Base-by-base conservation (phyloP, 2,329 filamentous ascomycete species). In the Erysiphe pulchra region DNA sequence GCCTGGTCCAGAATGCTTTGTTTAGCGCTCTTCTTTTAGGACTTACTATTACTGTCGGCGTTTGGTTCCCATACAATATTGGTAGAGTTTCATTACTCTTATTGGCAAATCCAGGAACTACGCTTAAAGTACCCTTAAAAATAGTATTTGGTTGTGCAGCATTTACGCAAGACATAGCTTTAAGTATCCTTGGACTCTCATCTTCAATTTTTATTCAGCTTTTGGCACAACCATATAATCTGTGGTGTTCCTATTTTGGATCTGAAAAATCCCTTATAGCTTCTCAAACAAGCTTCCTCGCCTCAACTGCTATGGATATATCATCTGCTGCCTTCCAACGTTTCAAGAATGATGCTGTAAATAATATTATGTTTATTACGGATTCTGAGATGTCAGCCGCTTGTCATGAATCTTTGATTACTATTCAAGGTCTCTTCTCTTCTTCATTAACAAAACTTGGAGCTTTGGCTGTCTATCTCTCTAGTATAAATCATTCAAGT, bases 21-120 rank as follows among this genome's bases (percentile, higher is more conserved):
- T 98, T 98, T 61, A 93, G 87, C 58, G 79, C 81, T 8, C 78
- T 95, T 41, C 69, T 98, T 28, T 84, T 98, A 13, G 80, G 82
- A 1, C 73, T 87, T 45, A 92, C 86, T 13, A 75, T 98, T 38
- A 78, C 84, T 45, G 65, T 80, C 48, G 87, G 85, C 45, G 75
- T 95, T 40, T 93, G 90, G 64, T 63, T 93, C 45, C 90, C 90
- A 0, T 98, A 95, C 62, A 79, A 94, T 46, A 77, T 85, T 56
- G 90, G 90, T 13, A 86, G 92, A 51, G 66, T 92, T 24, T 75
- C 82, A 4, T 68, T 95, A 39, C 77, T 87, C 57, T 66, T 86
- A 44, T 59, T 87, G 20, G 83, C 81, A 12, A 84, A 85, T 52
- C 87, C 87, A 2, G 64, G 83, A 34, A 65, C 69, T n/a, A 64